These are phyloP conservation scores for Nigrospora sphaerica DNA, from an alignment of 2,329 filamentous ascomycete species.

Conservation along the genomic window DNA sequence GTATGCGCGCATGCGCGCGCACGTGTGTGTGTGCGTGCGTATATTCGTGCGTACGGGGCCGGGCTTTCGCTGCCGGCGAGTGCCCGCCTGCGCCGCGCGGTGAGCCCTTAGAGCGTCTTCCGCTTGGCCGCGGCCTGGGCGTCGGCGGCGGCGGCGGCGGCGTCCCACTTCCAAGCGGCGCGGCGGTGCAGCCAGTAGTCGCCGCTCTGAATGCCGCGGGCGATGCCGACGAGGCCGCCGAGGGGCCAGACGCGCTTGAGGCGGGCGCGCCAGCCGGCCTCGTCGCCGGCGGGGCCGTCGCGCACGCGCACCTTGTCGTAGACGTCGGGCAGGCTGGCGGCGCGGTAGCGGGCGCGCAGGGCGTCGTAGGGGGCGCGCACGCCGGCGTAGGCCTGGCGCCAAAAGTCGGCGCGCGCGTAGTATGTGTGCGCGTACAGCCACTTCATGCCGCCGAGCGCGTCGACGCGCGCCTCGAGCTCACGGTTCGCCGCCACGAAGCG, in stretches of 20 bases:
- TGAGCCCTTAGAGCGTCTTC: not conserved
- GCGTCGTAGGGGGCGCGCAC: constrained; percentile 47
- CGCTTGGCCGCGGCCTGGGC: not conserved
- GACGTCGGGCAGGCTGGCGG: constrained; percentile 55
- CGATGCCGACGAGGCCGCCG: constrained; percentile 53
- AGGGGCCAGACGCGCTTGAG: constrained; percentile 46
- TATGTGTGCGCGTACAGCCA: constrained; percentile 86
- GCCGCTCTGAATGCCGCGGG: constrained; percentile 49
- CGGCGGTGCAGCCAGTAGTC: constrained; percentile 47
- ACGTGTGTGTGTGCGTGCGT: not conserved
- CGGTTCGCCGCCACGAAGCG: constrained; percentile 66
- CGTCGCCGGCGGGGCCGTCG: constrained; percentile 32
- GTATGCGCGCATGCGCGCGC: not conserved
- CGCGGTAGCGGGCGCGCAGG: constrained; percentile 56
- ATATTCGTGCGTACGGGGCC: not conserved
- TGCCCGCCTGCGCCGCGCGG: not conserved
- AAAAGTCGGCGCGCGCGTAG: constrained; percentile 68
- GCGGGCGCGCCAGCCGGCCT: constrained; percentile 28
- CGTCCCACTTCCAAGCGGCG: constrained; percentile 47
- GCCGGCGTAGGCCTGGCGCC: constrained; percentile 30
- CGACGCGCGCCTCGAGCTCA: constrained; percentile 61
- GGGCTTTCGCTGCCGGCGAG: not conserved
- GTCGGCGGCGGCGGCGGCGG: not conserved
- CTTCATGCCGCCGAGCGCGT: constrained; percentile 68
- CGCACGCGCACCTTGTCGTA: constrained; percentile 64